Conservation (phyloP, 805 yeast genomes). For the Candida vaughaniae region DNA sequence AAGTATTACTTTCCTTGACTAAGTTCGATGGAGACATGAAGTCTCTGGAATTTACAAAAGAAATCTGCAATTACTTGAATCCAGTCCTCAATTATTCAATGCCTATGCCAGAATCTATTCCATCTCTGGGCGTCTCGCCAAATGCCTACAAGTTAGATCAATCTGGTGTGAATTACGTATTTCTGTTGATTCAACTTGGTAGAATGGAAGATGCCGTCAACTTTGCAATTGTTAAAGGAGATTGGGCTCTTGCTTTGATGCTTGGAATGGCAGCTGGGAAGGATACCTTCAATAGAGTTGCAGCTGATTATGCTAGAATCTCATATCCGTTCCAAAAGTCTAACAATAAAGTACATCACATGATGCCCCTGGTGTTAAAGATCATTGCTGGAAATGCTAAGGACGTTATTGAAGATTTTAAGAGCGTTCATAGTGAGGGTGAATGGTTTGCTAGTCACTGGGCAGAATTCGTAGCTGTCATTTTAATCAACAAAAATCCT, state of each 20-base stretch:
- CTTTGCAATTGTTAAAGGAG: constrained; percentile 58
- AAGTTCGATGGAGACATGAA: constrained; percentile 31
- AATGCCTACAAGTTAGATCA: constrained; percentile 44
- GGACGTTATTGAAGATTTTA: constrained; percentile 51
- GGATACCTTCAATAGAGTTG: constrained; percentile 56
- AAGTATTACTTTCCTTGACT: constrained; percentile 27
- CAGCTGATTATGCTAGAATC: constrained; percentile 55
- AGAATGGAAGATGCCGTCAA: constrained; percentile 64
- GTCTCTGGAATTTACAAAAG: constrained; percentile 26
- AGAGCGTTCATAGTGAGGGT: constrained; percentile 38
- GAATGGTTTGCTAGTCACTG: constrained; percentile 54
- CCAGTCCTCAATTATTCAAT: constrained; percentile 37
- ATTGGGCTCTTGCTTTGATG: constrained; percentile 76
- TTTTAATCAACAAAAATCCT: constrained; percentile 37
- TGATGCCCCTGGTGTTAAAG: constrained; percentile 59
- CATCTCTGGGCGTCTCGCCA: constrained; percentile 24
- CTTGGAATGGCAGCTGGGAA: constrained; percentile 66
- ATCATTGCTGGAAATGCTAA: constrained; percentile 61
- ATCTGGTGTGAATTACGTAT: constrained; percentile 32
- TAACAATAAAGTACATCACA: constrained; percentile 38
- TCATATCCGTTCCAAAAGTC: constrained; percentile 40
- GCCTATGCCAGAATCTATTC: constrained; percentile 13
- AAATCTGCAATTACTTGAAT: constrained; percentile 38
- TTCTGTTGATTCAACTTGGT: constrained; percentile 54
- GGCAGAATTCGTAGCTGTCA: constrained; percentile 41